These are phyloP conservation scores for Aspergillus fijiensis DNA, from an alignment of 2,329 filamentous ascomycete species.

Conservation along the genomic window DNA sequence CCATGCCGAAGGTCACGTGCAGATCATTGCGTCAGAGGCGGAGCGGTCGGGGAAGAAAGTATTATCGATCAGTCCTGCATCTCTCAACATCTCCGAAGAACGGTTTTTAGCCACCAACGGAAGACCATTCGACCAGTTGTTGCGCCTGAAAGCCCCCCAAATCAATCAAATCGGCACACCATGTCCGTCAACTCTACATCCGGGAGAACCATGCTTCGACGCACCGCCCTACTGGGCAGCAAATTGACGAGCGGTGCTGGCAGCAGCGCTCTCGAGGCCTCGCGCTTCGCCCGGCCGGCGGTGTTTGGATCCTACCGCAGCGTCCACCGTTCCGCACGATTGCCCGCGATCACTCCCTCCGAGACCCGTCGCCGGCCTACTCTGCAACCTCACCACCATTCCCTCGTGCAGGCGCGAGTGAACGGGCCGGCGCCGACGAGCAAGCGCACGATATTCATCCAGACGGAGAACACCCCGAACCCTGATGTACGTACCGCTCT, in stretches of 20 bases:
- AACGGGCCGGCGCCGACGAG: conserved; percentile 42
- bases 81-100: background rate
- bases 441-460: conserved; percentile 87
- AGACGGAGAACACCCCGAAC: conserved; percentile 93
- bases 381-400: conserved; percentile 45
- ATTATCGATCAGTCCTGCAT: conserved; percentile 2
- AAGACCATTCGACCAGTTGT: no score
- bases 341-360: conserved; percentile 51
- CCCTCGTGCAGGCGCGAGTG: conserved; percentile 35
- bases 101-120: background rate
- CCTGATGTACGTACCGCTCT: conserved; percentile 61
- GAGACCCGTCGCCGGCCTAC: conserved; percentile 48
- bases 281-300: conserved; percentile 29
- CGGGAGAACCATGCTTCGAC: conserved; percentile 31
- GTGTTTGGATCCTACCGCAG: conserved; percentile 36
- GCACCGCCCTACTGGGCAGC: conserved; percentile 25
- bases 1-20: conserved; percentile 24
- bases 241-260: conserved; percentile 16
- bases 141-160: no score
- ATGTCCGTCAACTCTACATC: conserved; percentile 37
- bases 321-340: conserved; percentile 45
- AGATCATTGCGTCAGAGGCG: conserved; percentile 35
- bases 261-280: conserved; percentile 26
- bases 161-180: conserved; percentile 2
- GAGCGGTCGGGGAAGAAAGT: conserved; percentile 15